phyloP scores from a whole-genome alignment of 192 early-diverging fungal genomes.

The Anaeromyces robustus region DNA sequence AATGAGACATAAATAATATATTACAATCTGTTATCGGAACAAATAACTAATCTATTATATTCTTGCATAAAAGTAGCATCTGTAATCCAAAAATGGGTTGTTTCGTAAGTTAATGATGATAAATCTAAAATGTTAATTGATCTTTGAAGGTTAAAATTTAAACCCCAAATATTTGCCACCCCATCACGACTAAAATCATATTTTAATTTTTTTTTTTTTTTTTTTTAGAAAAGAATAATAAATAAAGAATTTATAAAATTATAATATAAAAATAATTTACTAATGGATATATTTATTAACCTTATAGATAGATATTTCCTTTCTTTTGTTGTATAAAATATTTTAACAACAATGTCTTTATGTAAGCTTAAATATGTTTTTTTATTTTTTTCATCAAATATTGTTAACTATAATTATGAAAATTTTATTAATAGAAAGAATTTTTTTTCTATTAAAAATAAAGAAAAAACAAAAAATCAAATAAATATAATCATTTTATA shows the following conservation, averaged over 20 bases:
- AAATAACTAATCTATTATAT: conserved; percentile 26
- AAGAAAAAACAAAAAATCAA: too few relatives aligned
- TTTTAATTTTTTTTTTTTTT: too few relatives aligned
- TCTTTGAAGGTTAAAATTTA: conserved; percentile 32
- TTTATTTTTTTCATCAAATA: conserved; percentile 35
- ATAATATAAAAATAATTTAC: too few relatives aligned
- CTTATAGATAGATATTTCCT: conserved; percentile 41
- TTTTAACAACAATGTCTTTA: conserved; percentile 36
- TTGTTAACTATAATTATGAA: conserved; percentile 17
- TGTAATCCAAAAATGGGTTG: conserved; percentile 26
- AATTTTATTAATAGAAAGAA: too few relatives aligned
- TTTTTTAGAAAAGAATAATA: too few relatives aligned
- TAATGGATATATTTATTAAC: conserved; percentile 9
- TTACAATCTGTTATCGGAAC: conserved; percentile 42
- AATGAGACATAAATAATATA: background rate
- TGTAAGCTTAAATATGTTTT: conserved; percentile 27
- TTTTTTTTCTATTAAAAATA: too few relatives aligned
- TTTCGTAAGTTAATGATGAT: conserved; percentile 2
- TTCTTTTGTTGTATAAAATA: conserved; percentile 41
- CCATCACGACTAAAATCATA: conserved; percentile 26
- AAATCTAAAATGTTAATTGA: conserved; percentile 28
- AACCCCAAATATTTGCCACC: conserved; percentile 30
- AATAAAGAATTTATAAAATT: too few relatives aligned
- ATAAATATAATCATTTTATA: too few relatives aligned
- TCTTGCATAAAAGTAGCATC: conserved; percentile 37